Percentiles rank a stretch among this genome's conserved stretches.
phyloP scores from a whole-genome alignment of 225 moss, liverwort and hornwort species.

The Climacium dendroides region DNA sequence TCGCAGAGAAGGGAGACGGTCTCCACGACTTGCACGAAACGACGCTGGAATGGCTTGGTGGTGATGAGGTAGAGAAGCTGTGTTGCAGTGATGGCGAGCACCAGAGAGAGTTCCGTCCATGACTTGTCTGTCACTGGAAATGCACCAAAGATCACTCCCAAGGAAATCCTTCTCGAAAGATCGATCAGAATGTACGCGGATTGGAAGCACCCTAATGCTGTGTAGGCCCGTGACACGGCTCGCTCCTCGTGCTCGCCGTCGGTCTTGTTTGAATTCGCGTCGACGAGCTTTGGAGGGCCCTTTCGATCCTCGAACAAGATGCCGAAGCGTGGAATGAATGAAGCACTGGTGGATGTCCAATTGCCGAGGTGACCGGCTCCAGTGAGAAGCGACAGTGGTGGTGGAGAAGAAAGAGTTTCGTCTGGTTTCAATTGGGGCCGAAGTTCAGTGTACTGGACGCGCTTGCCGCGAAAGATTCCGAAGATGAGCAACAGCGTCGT shows the following conservation, averaged over 20 bases:
- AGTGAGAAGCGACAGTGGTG: slow-evolving; percentile 21
- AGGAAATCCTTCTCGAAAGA: slow-evolving; percentile 43
- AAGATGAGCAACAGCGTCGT: slow-evolving; percentile 52
- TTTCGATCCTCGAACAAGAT: slow-evolving; percentile 88
- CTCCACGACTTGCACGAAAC: slow-evolving; percentile 81
- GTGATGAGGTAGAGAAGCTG: slow-evolving; percentile 59
- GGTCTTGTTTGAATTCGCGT: slow-evolving; percentile 26
- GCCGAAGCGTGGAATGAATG: slow-evolving; percentile 69
- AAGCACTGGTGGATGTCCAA: slow-evolving; percentile 44
- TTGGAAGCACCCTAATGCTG: slow-evolving; percentile 40
- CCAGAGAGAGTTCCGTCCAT: slow-evolving; percentile 61
- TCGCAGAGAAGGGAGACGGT: slow-evolving; percentile 78
- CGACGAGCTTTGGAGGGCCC: slow-evolving; percentile 65
- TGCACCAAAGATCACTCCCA: slow-evolving; percentile 77
- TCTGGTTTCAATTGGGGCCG: slow-evolving; percentile 6
- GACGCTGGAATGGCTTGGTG: slow-evolving; percentile 66
- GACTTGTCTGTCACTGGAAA: slow-evolving; percentile 55
- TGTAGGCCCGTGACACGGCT: slow-evolving; percentile 20
- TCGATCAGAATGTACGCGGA: slow-evolving; percentile 60
- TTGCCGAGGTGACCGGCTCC: slow-evolving; percentile 56
- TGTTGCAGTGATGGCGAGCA: slow-evolving; percentile 35
- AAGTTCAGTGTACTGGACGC: slow-evolving; percentile 68
- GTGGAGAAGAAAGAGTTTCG: background rate
- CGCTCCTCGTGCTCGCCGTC: slow-evolving; percentile 51
- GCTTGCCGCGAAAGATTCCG: slow-evolving; percentile 41